Evolutionary conservation across 495 filamentous ascomycete genomes (phyloP).

Genomic region (Coniosporium apollinis): DNA sequence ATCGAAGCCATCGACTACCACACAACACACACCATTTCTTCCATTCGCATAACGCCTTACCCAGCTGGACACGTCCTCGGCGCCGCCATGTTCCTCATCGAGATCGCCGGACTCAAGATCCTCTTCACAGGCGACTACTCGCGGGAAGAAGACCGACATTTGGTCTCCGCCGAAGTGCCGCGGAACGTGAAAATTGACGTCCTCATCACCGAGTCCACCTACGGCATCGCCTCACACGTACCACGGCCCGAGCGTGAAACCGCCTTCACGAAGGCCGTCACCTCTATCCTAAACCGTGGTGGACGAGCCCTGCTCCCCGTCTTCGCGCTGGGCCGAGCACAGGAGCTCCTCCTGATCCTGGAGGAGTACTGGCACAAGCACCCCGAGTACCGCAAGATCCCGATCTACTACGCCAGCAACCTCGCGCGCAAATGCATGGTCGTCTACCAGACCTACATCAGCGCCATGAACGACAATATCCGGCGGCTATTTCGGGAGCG

Average conservation of each 20-base stretch:
- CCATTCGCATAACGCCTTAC: constrained; percentile 90
- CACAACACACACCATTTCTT: constrained; percentile 90
- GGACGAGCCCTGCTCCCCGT: constrained; percentile 90
- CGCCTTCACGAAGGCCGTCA: constrained; percentile 86
- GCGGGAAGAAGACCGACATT: constrained; percentile 80
- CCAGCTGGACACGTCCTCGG: constrained; percentile 93
- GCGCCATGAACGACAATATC: constrained; percentile 98
- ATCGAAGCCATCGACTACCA: constrained; percentile 98
- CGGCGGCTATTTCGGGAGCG: constrained; percentile 74
- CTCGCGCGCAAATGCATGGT: constrained; percentile 94
- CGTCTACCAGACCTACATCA: constrained; percentile 93
- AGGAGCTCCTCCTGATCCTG: constrained; percentile 84
- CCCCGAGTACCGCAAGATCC: constrained; percentile 66
- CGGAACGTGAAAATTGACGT: constrained; percentile 77
- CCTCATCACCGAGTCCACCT: constrained; percentile 92
- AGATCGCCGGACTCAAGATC: constrained; percentile 89
- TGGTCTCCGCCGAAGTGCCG: constrained; percentile 81
- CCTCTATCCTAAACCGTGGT: constrained; percentile 71
- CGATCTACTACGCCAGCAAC: constrained; percentile 94
- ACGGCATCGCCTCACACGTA: constrained; percentile 80
- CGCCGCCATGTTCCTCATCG: constrained; percentile 95
- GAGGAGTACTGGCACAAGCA: constrained; percentile 94
- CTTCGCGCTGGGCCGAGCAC: constrained; percentile 82
- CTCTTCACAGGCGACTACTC: constrained; percentile 97
- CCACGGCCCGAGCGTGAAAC: constrained; percentile 81